These are phyloP conservation scores for Irpex sp. DNA, from an alignment of 1,284 basidiomycete species.

Conservation along the genomic window DNA sequence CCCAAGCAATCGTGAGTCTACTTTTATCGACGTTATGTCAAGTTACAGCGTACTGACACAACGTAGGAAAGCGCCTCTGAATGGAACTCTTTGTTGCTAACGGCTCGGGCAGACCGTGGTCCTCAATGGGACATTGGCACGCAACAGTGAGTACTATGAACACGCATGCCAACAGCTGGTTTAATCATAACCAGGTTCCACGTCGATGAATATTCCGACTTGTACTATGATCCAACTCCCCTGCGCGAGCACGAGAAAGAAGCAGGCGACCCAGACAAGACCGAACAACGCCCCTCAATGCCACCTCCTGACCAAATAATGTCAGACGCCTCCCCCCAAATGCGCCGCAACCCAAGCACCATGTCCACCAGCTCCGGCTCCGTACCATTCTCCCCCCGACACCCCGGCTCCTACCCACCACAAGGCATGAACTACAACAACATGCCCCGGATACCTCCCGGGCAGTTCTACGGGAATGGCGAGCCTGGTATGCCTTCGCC, in stretches of 20 bases:
- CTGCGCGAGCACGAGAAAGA: slow-evolving; percentile 39
- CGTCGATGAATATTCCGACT: slow-evolving; percentile 51
- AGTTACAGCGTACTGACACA: neutral
- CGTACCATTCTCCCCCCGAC: slow-evolving; percentile 31
- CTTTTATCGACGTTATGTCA: neutral
- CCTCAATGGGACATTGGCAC: slow-evolving; percentile 85
- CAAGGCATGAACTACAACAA: slow-evolving; percentile 22
- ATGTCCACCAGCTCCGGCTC: slow-evolving; percentile 5
- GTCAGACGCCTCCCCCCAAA: slow-evolving; percentile 12
- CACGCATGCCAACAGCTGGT: neutral
- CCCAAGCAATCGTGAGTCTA: slow-evolving; percentile 56
- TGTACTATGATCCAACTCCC: slow-evolving; percentile 62
- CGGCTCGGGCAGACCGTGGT: slow-evolving; percentile 73
- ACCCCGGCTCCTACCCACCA: slow-evolving; percentile 28
- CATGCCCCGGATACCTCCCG: slow-evolving; percentile 21
- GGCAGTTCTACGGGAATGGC: slow-evolving; percentile 27
- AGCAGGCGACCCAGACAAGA: slow-evolving; percentile 15
- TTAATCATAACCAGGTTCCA: slow-evolving; percentile 42
- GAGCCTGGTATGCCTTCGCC: slow-evolving; percentile 25
- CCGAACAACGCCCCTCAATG: slow-evolving; percentile 16
- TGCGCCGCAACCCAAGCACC: slow-evolving; percentile 11
- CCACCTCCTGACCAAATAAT: slow-evolving; percentile 6
- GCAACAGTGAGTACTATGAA: slow-evolving; percentile 54
- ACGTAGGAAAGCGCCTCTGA: slow-evolving; percentile 73
- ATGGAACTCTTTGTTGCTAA: slow-evolving; percentile 77